Conservation (phyloP, 2,329 filamentous ascomycete species). For the Aspergillus alliaceus region DNA sequence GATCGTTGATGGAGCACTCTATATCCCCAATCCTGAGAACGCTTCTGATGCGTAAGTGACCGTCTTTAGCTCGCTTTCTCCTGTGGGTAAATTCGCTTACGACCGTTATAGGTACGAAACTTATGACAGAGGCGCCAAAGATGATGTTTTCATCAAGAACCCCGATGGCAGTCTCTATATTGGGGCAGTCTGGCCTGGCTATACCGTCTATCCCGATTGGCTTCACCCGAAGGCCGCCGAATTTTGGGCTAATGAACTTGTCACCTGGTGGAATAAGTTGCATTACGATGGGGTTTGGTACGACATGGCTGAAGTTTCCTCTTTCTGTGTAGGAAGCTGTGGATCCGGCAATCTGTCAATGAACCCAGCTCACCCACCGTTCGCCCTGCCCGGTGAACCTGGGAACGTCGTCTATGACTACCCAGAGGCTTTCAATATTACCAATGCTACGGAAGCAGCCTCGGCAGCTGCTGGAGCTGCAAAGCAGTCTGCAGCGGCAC, state of each 20-base stretch:
- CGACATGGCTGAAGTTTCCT: constrained; percentile 63
- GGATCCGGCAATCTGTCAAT: constrained; percentile 63
- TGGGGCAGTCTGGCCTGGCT: constrained; percentile 58
- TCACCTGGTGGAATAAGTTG: constrained; percentile 53
- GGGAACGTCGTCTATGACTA: constrained; percentile 61
- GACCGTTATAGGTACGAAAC: constrained; percentile 45
- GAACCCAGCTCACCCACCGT: constrained; percentile 69
- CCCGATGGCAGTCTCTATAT: constrained; percentile 57
- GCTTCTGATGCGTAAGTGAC: constrained; percentile 60
- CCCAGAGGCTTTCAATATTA: constrained; percentile 69
- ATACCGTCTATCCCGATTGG: constrained; percentile 63
- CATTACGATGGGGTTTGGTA: constrained; percentile 59
- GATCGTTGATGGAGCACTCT: constrained; percentile 66
- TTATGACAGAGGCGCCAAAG: constrained; percentile 52
- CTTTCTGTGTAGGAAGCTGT: constrained; percentile 71
- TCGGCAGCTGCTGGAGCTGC: constrained; percentile 57
- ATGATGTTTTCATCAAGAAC: constrained; percentile 53
- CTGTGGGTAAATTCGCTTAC: neutral
- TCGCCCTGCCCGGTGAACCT: constrained; percentile 64
- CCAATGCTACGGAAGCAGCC: constrained; percentile 67
- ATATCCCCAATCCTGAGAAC: constrained; percentile 71
- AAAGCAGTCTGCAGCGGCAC: constrained; percentile 47
- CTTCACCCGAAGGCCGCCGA: constrained; percentile 59
- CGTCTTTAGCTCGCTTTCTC: constrained; percentile 21
- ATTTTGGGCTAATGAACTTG: constrained; percentile 60